Evolutionary conservation across 1,284 basidiomycete genomes (phyloP).

Genomic region (Fomes fomentarius): DNA sequence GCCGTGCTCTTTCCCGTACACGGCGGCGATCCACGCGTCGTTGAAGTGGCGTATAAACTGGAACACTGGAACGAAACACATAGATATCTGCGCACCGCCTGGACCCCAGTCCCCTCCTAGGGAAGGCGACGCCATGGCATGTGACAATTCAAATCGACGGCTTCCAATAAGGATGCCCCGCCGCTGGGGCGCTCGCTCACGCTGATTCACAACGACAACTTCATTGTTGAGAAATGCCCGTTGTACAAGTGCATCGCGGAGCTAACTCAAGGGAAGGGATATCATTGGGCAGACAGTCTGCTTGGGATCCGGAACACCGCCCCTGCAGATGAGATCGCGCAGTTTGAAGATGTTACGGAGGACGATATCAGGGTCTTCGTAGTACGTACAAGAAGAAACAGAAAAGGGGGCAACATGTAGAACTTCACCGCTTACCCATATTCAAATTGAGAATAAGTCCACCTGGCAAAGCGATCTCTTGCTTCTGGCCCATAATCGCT

Average conservation of each 20-base stretch:
- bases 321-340: not conserved
- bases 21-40: not conserved
- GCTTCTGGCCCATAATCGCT: no score
- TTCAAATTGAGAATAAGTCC: no score
- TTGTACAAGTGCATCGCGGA: slow-evolving; percentile 3
- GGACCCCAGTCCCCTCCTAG: not conserved
- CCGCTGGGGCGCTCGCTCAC: not conserved
- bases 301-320: not conserved
- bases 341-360: slow-evolving; percentile 8
- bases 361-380: slow-evolving; percentile 1
- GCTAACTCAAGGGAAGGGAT: not conserved
- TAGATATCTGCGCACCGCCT: not conserved
- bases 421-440: no score
- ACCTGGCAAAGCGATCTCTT: no score
- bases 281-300: not conserved
- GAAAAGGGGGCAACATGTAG: no score
- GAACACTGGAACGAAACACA: not conserved
- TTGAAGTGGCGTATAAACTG: slow-evolving; percentile 1
- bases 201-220: slow-evolving; percentile 11
- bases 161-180: not conserved
- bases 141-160: slow-evolving; percentile 1
- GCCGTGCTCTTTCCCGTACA: slow-evolving; percentile 4
- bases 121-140: not conserved
- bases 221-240: slow-evolving; percentile 3
- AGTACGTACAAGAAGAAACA: no score